phyloP scores from a whole-genome alignment of 371 early-diverging fungal species.

The Syncephalis fuscata region DNA sequence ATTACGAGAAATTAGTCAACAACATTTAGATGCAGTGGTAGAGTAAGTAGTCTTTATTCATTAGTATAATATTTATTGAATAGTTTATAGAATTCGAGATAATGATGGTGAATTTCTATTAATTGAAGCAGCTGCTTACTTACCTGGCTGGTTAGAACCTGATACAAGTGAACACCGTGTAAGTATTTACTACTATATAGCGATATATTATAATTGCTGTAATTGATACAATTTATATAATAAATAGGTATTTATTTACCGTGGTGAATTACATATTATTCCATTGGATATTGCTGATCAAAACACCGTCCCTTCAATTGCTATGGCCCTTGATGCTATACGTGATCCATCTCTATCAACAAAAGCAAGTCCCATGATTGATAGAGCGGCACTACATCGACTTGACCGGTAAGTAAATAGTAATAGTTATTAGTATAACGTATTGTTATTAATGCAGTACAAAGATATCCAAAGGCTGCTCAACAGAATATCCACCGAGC shows the following conservation, averaged over 20 bases:
- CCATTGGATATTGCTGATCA: conserved; percentile 13
- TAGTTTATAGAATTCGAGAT: conserved; percentile 41
- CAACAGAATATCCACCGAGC: conserved; percentile 47
- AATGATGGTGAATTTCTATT: conserved; percentile 83
- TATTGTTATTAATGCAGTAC: not conserved
- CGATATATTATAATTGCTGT: not conserved
- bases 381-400: conserved; percentile 32
- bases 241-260: conserved; percentile 30
- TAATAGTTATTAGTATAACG: not conserved
- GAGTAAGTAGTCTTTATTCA: conserved; percentile 7
- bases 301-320: not conserved
- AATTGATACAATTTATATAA: conserved; percentile 1
- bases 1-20: conserved; percentile 39
- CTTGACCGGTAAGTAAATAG: conserved; percentile 15
- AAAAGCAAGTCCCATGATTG: conserved; percentile 25
- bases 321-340: conserved; percentile 24
- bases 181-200: conserved; percentile 6
- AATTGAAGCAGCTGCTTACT: conserved; percentile 71
- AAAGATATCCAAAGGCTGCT: conserved; percentile 29
- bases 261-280: conserved; percentile 61
- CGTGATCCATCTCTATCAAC: conserved; percentile 15
- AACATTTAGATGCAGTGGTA: conserved; percentile 35
- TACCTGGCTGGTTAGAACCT: conserved; percentile 79
- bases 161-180: conserved; percentile 66
- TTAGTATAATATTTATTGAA: not conserved